Evolutionary conservation across 495 filamentous ascomycete genomes (phyloP), one percentile per base, ranked within the genome.

Genomic region (Aspergillus asperescens): DNA sequence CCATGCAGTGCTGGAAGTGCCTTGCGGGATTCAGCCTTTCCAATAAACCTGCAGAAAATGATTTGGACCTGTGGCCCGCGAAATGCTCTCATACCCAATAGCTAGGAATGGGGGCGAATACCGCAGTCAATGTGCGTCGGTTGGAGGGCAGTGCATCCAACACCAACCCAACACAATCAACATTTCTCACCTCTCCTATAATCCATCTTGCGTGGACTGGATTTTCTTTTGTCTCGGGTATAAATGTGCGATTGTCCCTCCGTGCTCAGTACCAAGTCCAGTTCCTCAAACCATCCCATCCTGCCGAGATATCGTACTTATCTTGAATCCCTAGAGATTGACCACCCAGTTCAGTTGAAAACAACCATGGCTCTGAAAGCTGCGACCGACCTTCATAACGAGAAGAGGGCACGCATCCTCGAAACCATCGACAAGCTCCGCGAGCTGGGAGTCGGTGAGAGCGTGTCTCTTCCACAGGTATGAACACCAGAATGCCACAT

Each of bases 401-500:
- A 46, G 13, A 50, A 57, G 22, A 44, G 45, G 18, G 39, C 48
- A 1, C 19, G 31, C 3, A 39, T 57, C 15, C 50, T 73, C 7
- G 67, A 62, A 18, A 59, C 63, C 18, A 35, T 35, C 13, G 70
- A 73, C 34, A 60, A 66, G 22, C 47, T 73, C 16, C 57, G 67
- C 4, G 67, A 67, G 7, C 62, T 65, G 16, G 70, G 68, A 4
- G 60, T 68, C 16, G 57, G 55, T 19, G 67, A 66, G 28, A 63
- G 64, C 48, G 59, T 70, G 9, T 67, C 68, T 9, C 59, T 73
- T 4, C 70, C 70, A 3, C 70, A 74, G 54, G 69, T 72, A 58
- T 25, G 55, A 31, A 16, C 3, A 4, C 15, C 13, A 23, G 13
- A 49, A 9, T 5, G 15, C 12, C 19, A 31, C 10, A 35, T 2